Percentiles rank a stretch among this genome's conserved stretches.
Evolutionary conservation across 306 rosid genomes (phyloP).

Genomic region (Dryas alaskensis): DNA sequence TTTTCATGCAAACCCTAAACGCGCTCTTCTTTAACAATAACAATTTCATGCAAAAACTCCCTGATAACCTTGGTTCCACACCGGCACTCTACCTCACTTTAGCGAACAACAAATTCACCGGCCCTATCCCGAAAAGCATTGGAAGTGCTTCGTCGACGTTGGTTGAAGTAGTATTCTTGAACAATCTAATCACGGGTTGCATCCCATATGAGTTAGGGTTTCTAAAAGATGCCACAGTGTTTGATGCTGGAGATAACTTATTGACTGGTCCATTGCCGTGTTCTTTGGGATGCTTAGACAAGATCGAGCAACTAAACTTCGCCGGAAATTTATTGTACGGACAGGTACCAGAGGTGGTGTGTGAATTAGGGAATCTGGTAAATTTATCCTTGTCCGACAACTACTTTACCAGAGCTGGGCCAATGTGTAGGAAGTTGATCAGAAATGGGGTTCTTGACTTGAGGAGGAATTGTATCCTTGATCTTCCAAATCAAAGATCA

Average conservation of each 20-base stretch:
- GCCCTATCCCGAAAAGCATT: conserved; percentile 46
- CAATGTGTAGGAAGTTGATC: conserved; percentile 32
- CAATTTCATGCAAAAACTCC: conserved; percentile 27
- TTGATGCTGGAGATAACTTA: conserved; percentile 41
- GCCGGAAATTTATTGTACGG: conserved; percentile 43
- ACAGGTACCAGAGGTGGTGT: conserved; percentile 37
- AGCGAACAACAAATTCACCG: conserved; percentile 49
- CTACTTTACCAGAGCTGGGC: conserved; percentile 37
- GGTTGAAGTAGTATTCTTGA: conserved; percentile 34
- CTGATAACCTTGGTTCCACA: conserved; percentile 37
- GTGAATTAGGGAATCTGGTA: conserved; percentile 30
- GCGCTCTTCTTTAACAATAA: conserved; percentile 47
- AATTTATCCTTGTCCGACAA: conserved; percentile 44
- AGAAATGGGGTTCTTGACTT: conserved; percentile 39
- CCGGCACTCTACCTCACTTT: conserved; percentile 33
- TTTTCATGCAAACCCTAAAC: conserved; percentile 28
- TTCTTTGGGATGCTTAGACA: conserved; percentile 42
- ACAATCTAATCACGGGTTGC: conserved; percentile 44
- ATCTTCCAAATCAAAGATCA: conserved; percentile 41
- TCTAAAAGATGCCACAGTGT: conserved; percentile 26
- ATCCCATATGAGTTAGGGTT: conserved; percentile 49
- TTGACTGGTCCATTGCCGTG: conserved; percentile 44
- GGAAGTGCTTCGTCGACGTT: conserved; percentile 33
- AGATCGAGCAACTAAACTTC: conserved; percentile 41
- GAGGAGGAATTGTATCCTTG: conserved; percentile 39